These are phyloP conservation scores for Tolypocladium pustulatum DNA, from an alignment of 2,329 filamentous ascomycete genomes.

Conservation along the genomic window DNA sequence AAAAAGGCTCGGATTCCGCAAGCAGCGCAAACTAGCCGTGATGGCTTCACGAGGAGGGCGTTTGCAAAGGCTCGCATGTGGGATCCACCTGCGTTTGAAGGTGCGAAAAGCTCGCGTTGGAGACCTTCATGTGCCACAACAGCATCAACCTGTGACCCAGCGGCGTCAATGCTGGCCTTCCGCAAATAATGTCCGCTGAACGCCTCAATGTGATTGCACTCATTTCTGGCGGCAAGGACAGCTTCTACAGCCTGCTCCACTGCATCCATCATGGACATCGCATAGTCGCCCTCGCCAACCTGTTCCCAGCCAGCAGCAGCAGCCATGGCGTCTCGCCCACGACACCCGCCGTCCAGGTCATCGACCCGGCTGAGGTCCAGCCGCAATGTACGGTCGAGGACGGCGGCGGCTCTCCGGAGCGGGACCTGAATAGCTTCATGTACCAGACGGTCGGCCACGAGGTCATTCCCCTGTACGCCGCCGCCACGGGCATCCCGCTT, in stretches of 20 bases:
- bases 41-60: neutral
- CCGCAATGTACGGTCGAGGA: neutral
- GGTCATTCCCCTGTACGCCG: constrained; percentile 73
- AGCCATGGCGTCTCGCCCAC: neutral
- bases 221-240: constrained; percentile 95
- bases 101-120: neutral
- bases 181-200: constrained; percentile 27
- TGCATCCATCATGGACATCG: constrained; percentile 77
- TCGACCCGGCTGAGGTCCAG: constrained; percentile 8
- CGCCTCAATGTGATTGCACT: constrained; percentile 74
- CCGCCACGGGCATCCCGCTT: constrained; percentile 69
- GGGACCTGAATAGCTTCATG: constrained; percentile 92
- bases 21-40: neutral
- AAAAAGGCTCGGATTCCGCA: neutral
- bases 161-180: neutral
- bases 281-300: constrained; percentile 80
- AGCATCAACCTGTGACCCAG: neutral
- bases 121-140: neutral
- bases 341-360: constrained; percentile 3
- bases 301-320: constrained; percentile 42
- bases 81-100: neutral
- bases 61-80: constrained; percentile 4
- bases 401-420: constrained; percentile 12
- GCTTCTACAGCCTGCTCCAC: constrained; percentile 85
- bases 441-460: constrained; percentile 95